These are phyloP conservation scores for Hortaea sp. DNA, from an alignment of 2,329 filamentous ascomycete genomes.

Conservation along the genomic window DNA sequence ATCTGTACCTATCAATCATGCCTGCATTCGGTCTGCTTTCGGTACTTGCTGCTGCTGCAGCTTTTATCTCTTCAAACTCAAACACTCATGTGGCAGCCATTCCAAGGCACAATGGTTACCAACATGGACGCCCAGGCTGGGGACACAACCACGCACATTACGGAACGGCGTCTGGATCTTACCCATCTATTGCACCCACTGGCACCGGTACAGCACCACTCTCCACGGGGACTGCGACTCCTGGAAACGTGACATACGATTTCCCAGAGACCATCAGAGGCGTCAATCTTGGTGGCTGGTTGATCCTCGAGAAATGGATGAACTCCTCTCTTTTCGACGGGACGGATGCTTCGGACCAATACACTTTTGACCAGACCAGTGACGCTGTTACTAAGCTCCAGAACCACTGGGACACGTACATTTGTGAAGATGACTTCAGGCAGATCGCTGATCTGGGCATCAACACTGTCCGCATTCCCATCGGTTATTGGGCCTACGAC, in stretches of 20 bases:
- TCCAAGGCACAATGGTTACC: not conserved
- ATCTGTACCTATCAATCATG: too few relatives aligned
- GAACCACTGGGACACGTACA: conserved; percentile 26
- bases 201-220: not conserved
- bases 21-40: too few relatives aligned
- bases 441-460: conserved; percentile 29
- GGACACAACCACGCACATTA: not conserved
- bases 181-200: not conserved
- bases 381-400: conserved; percentile 20
- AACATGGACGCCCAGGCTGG: not conserved
- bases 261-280: conserved; percentile 16
- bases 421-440: conserved; percentile 32
- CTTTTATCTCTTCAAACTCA: not conserved
- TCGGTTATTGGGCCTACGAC: conserved; percentile 44
- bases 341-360: conserved; percentile 27
- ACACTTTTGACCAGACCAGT: conserved; percentile 26
- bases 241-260: not conserved
- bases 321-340: conserved; percentile 25
- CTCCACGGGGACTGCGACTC: not conserved
- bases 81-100: not conserved
- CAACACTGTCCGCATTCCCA: conserved; percentile 38
- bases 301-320: conserved; percentile 30
- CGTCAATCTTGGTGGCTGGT: conserved; percentile 29
- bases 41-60: not conserved
- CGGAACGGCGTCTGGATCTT: not conserved